Evolutionary conservation across 345 rosid genomes (phyloP).

Genomic region (Lenwebbia sp.): DNA sequence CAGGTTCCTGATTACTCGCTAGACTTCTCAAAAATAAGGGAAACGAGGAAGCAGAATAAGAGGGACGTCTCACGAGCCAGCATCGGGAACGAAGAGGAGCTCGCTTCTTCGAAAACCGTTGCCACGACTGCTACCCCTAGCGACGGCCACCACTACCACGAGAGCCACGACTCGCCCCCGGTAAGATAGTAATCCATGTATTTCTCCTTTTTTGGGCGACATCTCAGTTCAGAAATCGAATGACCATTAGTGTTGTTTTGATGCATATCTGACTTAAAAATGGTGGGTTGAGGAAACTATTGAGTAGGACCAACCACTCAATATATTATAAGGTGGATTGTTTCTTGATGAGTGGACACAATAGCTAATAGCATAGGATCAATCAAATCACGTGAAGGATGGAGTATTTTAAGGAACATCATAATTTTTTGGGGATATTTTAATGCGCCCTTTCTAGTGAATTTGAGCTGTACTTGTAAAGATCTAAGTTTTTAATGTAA

Average conservation of each 20-base stretch:
- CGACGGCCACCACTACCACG: slow-evolving; percentile 18
- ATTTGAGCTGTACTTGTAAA: background rate
- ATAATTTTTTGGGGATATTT: background rate
- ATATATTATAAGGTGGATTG: background rate
- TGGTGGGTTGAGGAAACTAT: background rate
- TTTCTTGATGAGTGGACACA: background rate
- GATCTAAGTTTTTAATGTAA: background rate
- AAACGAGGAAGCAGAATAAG: slow-evolving; percentile 92
- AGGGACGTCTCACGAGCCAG: slow-evolving; percentile 83
- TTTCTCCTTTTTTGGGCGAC: background rate
- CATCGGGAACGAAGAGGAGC: slow-evolving; percentile 86
- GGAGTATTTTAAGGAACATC: background rate
- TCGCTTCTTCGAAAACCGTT: slow-evolving; percentile 46
- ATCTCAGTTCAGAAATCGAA: background rate
- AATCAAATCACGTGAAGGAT: background rate
- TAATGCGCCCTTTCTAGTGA: background rate
- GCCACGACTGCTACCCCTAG: slow-evolving; percentile 4
- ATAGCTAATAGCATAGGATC: background rate
- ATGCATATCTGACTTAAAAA: background rate
- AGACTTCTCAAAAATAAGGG: slow-evolving; percentile 88
- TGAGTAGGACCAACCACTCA: background rate
- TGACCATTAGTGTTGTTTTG: background rate
- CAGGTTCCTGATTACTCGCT: slow-evolving; percentile 80
- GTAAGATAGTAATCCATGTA: slow-evolving; percentile 28
- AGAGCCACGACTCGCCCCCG: slow-evolving; percentile 34